Evolutionary conservation across 2,329 filamentous ascomycete species (phyloP).

Genomic region (Alternaria sp.): DNA sequence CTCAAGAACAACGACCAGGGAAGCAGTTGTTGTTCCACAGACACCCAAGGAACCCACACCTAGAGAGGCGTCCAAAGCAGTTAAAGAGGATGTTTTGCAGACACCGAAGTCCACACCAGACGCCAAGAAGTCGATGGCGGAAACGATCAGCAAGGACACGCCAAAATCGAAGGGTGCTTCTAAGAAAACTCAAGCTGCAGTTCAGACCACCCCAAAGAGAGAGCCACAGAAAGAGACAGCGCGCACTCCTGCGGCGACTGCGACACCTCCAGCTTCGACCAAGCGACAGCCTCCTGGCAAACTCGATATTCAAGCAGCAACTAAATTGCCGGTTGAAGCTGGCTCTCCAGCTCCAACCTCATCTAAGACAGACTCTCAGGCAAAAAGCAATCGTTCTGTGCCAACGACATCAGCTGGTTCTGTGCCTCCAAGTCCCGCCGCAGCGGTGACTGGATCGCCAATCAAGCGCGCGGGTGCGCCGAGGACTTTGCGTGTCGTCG

Average conservation of each 20-base stretch:
- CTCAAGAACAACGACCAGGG: slow-evolving; percentile 19
- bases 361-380: slow-evolving; percentile 29
- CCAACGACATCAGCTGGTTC: slow-evolving; percentile 56
- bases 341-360: slow-evolving; percentile 17
- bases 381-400: slow-evolving; percentile 32
- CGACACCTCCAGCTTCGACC: slow-evolving; percentile 16
- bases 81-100: slow-evolving; percentile 6
- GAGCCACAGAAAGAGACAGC: slow-evolving; percentile 10
- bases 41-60: slow-evolving; percentile 11
- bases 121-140: slow-evolving; percentile 21
- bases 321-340: slow-evolving; percentile 29
- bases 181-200: slow-evolving; percentile 22
- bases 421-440: slow-evolving; percentile 58
- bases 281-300: slow-evolving; percentile 55
- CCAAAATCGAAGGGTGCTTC: slow-evolving; percentile 25
- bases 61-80: slow-evolving; percentile 17
- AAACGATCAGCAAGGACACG: slow-evolving; percentile 22
- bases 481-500: slow-evolving; percentile 73
- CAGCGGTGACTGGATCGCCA: slow-evolving; percentile 56
- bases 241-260: slow-evolving; percentile 2
- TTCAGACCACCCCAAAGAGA: slow-evolving; percentile 21
- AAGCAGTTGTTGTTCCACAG: slow-evolving; percentile 16
- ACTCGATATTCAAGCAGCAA: slow-evolving; percentile 54
- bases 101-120: slow-evolving; percentile 18
- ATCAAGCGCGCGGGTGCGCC: slow-evolving; percentile 54